Evolutionary conservation across 805 yeast species (phyloP), one percentile per base, ranked within the genome.

Genomic region (Brettanomyces sp.): DNA sequence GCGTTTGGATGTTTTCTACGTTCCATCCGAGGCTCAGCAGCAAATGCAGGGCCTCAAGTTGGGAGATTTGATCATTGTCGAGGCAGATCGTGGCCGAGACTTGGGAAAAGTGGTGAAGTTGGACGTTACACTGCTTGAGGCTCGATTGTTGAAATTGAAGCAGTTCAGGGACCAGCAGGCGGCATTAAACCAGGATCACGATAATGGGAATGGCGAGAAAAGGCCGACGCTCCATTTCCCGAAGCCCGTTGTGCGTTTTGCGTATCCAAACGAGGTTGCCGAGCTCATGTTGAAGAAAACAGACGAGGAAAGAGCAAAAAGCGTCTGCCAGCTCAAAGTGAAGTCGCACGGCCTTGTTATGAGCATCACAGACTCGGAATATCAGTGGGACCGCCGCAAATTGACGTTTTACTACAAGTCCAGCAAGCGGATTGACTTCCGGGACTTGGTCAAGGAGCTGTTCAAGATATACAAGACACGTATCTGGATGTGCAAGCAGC

Each of bases 381-480:
- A 84, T 64, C 95, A 85, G 64, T 85, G 86, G 80, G 95, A 85
- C 60, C 73, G 90, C 46, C 74, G 86, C 48, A 85, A 85, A 65
- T 74, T 85, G 57, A 85, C 88, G 12, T 84, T 85, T 59, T 85
- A 84, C 65, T 82, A 82, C 61, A 66, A 58, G 30, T 77, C 82
- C 45, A 68, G 69, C 44, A 76, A 77, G 52, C 69, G 95, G 51
- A 82, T 85, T 46, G 95, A 85, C 61, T 84, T 84, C 60, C 68
- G 93, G 50, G 89, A 82, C 52, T 72, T 85, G 59, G 89, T 84
- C 7, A 73, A 85, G 41, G 93, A 85, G 52, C 67, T 84, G 47
- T 84, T 84, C 65, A 68, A 85, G 49, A 75, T 80, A 43, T 85
- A 82, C 70, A 84, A 85, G 65, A 84, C 91, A 4, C 69, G 93